A percentile compares a stretch with the other conserved stretches of the same genome.
Evolutionary conservation across 345 rosid genomes (phyloP).

Genomic region (Eucalyptus tenuipes): DNA sequence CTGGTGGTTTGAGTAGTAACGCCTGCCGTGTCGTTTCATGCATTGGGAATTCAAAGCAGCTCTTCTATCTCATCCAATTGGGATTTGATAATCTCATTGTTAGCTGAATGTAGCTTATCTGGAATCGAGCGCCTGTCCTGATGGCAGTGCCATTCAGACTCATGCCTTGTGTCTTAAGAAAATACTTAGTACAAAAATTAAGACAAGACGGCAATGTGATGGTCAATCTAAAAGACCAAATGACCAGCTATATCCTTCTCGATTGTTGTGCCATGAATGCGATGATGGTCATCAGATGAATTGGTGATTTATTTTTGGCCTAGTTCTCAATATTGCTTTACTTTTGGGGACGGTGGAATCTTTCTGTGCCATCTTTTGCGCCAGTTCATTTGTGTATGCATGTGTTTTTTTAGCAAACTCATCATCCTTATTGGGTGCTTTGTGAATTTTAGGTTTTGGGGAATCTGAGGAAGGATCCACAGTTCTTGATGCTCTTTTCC

Average conservation of each 20-base stretch:
- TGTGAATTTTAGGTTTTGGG: slow-evolving; percentile 61
- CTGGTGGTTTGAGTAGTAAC: background rate
- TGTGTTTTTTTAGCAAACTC: background rate
- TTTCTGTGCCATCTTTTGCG: background rate
- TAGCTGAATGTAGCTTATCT: background rate
- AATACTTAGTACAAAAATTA: background rate
- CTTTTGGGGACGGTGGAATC: background rate
- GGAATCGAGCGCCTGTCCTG: background rate
- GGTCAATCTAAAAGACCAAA: background rate
- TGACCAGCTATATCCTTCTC: background rate
- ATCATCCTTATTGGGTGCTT: slow-evolving; percentile 1
- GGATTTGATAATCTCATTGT: background rate
- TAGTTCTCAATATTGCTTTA: background rate
- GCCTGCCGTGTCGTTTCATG: background rate
- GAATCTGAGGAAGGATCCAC: slow-evolving; percentile 60
- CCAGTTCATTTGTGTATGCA: background rate
- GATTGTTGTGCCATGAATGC: background rate
- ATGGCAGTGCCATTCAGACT: background rate
- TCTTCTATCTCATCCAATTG: background rate
- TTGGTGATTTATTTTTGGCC: background rate
- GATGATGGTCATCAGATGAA: background rate
- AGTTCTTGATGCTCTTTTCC: slow-evolving; percentile 61
- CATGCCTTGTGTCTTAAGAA: background rate
- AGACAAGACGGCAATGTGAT: background rate
- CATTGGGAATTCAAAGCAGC: background rate